A percentile compares a stretch with the other conserved stretches of the same genome.
Conservation (phyloP, 164 flowering plant species). For the Macadamia integrifolia region DNA sequence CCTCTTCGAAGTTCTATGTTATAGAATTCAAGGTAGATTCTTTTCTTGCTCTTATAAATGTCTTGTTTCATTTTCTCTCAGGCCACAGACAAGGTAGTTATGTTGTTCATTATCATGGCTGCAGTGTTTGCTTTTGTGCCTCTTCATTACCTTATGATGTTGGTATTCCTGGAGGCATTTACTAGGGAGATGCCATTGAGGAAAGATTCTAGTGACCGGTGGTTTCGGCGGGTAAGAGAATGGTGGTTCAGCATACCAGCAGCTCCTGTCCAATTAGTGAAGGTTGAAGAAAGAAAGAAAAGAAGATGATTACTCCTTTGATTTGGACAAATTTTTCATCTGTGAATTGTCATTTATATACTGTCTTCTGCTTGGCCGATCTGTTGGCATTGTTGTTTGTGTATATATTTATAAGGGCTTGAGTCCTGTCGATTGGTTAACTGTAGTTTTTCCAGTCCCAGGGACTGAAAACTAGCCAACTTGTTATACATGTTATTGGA, state of each 20-base stretch:
- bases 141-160: constrained; percentile 27
- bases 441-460: too few relatives aligned
- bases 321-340: neutral
- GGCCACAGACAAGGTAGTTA: constrained; percentile 64
- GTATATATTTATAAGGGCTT: too few relatives aligned
- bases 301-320: constrained; percentile 23
- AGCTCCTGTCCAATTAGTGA: constrained; percentile 72
- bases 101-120: constrained; percentile 39
- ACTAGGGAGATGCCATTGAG: constrained; percentile 75
- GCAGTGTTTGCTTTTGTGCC: constrained; percentile 47
- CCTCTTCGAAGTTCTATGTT: too few relatives aligned
- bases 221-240: constrained; percentile 63
- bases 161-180: constrained; percentile 46
- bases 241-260: constrained; percentile 92
- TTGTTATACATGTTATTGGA: too few relatives aligned
- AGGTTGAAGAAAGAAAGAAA: constrained; percentile 47
- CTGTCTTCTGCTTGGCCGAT: neutral
- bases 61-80: constrained; percentile 17
- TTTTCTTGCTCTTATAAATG: too few relatives aligned
- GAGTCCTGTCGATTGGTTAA: too few relatives aligned
- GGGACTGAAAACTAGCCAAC: too few relatives aligned
- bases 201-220: constrained; percentile 49
- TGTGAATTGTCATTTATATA: neutral
- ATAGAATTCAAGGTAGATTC: too few relatives aligned
- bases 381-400: too few relatives aligned